Conservation (phyloP, 2,329 filamentous ascomycete genomes). For the Plectosphaerella plurivora region DNA sequence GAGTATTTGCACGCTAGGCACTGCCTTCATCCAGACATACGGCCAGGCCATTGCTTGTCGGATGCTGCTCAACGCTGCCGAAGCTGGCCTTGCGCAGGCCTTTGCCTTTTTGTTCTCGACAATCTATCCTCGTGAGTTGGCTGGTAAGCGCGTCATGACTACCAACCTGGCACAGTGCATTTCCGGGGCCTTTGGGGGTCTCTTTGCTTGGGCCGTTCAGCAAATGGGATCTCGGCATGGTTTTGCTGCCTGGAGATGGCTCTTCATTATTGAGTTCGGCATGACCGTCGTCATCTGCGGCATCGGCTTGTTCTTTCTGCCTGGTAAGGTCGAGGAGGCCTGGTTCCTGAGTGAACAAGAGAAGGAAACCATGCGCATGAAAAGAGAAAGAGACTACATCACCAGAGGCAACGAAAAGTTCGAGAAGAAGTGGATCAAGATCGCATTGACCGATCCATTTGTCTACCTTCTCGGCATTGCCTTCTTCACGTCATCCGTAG, state of each 20-base stretch:
- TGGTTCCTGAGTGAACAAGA: slow-evolving; percentile 38
- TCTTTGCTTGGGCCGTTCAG: slow-evolving; percentile 24
- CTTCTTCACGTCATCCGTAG: slow-evolving; percentile 25
- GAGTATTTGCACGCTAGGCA: slow-evolving; percentile 23
- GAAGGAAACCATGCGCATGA: slow-evolving; percentile 19
- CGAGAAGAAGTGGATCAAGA: slow-evolving; percentile 17
- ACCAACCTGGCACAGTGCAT: slow-evolving; percentile 23
- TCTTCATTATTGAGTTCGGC: slow-evolving; percentile 41
- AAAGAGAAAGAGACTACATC: slow-evolving; percentile 18
- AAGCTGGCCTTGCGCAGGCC: slow-evolving; percentile 26
- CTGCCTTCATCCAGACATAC: slow-evolving; percentile 23
- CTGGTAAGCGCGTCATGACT: slow-evolving; percentile 24
- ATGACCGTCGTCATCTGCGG: slow-evolving; percentile 24
- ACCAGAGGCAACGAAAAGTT: slow-evolving; percentile 22
- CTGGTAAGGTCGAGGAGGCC: slow-evolving; percentile 36
- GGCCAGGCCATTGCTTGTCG: slow-evolving; percentile 18
- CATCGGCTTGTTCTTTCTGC: slow-evolving; percentile 33
- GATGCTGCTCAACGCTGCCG: slow-evolving; percentile 27
- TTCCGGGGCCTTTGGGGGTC: slow-evolving; percentile 23
- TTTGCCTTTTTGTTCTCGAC: slow-evolving; percentile 26
- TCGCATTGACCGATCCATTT: slow-evolving; percentile 21
- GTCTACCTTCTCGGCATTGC: slow-evolving; percentile 18
- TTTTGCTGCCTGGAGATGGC: slow-evolving; percentile 44
- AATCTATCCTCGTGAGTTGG: slow-evolving; percentile 26
- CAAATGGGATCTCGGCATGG: slow-evolving; percentile 38